These are phyloP conservation scores for Dendrobium huoshanense DNA, from an alignment of 106 monocot genomes.

Conservation along the genomic window DNA sequence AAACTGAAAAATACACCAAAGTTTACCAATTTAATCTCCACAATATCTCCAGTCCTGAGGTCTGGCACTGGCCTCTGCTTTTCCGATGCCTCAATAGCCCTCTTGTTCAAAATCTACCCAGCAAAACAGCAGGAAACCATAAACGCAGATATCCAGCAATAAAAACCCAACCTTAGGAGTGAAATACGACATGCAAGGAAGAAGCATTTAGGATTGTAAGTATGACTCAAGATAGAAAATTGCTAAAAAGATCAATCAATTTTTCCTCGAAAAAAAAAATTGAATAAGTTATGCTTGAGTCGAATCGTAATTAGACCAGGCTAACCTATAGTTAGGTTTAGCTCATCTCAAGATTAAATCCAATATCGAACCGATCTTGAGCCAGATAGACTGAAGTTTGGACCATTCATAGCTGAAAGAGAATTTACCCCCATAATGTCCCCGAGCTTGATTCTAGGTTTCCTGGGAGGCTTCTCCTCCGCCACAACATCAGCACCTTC, in stretches of 20 bases:
- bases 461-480: conserved; percentile 26
- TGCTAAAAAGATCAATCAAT: neutral
- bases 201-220: neutral
- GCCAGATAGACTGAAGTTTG: neutral
- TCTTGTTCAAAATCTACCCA: conserved; percentile 57
- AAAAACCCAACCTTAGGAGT: neutral
- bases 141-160: neutral
- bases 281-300: no score
- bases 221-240: neutral
- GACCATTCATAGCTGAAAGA: no score
- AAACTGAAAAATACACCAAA: neutral
- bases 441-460: conserved; percentile 59
- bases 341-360: neutral
- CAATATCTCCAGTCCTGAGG: conserved; percentile 60
- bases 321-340: neutral
- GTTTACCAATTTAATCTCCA: conserved; percentile 60
- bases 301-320: no score
- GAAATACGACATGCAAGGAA: neutral
- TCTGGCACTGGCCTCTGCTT: conserved; percentile 58
- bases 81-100: conserved; percentile 59
- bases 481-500: neutral
- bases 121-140: neutral
- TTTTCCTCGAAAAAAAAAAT: neutral
- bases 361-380: neutral
- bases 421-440: conserved; percentile 64